Base-by-base conservation (phyloP, 1,284 basidiomycete genomes). In the Irpex sp. region DNA sequence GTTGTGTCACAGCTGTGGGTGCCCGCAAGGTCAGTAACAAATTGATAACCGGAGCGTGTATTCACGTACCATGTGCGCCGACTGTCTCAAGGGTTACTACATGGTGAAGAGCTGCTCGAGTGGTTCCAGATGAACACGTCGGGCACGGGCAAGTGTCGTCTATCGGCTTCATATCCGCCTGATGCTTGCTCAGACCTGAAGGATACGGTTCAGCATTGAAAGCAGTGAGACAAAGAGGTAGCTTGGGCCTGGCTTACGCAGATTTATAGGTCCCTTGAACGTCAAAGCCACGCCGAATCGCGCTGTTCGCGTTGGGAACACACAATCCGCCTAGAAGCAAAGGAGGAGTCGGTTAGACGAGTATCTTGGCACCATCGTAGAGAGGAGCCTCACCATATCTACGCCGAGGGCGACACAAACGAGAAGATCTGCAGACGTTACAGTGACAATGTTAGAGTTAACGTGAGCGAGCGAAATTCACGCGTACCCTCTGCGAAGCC, bases 401-500 rank as follows among this genome's bases (percentile, higher is more conserved):
- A 94, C 82, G 5, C 92, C 92, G n/a, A 94, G 77, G 6, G 92
- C 92, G 23, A 93, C 87, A 68, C 92, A 93, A 12, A 94, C 91
- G 52, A 94, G 75, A 16, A 94, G 79, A 76, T 94, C 91, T 93
- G 61, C 9, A 10, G 7, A 16, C n/a, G 45, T n/a, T 45, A 7
- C 39, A 16, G 61, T 7, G 60, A 52, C 48, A 37, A 60, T 45
- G 58, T 39, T 47, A n/a, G n/a, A 10, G 14, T n/a, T 16, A 21
- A 12, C 5, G 19, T 19, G 21, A 18, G 23, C 23, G 14, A 18
- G 16, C 21, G 35, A 7, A 39, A 52, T 58, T 16, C 18, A 52
- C 21, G 52, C 61, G n/a, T 65, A 89, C 91, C 91, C 83, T 94
- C 92, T 18, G 91, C 90, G 72, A 93, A 94, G 3, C 92, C 92